These are phyloP conservation scores for Diplogelasinospora grovesii DNA, from an alignment of 495 filamentous ascomycete genomes.

Conservation along the genomic window DNA sequence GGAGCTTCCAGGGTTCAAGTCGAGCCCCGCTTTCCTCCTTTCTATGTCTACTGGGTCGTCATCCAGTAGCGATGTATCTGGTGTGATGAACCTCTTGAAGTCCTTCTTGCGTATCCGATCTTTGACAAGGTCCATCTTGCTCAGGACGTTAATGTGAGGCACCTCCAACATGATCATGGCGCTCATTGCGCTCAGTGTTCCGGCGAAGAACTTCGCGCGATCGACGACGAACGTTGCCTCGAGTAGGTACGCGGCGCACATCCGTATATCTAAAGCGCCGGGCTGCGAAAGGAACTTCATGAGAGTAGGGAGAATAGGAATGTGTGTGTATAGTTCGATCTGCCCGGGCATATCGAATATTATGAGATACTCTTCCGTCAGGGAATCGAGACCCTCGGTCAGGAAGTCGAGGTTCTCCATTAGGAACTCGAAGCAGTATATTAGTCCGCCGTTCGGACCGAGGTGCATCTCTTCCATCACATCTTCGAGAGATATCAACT, in stretches of 20 bases:
- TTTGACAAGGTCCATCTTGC: constrained; percentile 94
- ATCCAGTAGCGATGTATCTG: constrained; percentile 70
- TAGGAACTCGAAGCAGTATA: constrained; percentile 96
- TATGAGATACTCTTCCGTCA: constrained; percentile 91
- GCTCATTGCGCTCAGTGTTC: constrained; percentile 91
- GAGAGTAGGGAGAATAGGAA: constrained; percentile 84
- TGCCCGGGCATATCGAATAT: constrained; percentile 98
- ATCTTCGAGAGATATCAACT: constrained; percentile 91
- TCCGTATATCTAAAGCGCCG: constrained; percentile 76
- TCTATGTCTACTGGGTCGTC: constrained; percentile 54
- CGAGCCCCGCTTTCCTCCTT: constrained; percentile 33
- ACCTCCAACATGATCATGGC: constrained; percentile 98
- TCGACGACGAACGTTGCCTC: constrained; percentile 94
- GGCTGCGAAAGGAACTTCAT: constrained; percentile 71
- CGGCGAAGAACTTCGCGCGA: constrained; percentile 93
- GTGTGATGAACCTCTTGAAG: constrained; percentile 78
- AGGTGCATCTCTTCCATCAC: constrained; percentile 96
- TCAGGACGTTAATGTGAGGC: constrained; percentile 88
- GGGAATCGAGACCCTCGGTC: constrained; percentile 73
- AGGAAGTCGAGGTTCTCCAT: constrained; percentile 96
- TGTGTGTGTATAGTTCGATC: constrained; percentile 97
- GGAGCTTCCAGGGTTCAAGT: constrained; percentile 29
- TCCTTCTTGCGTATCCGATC: constrained; percentile 75
- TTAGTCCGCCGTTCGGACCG: constrained; percentile 90
- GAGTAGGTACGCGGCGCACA: constrained; percentile 93